These are phyloP conservation scores for Trametes elegans DNA, from an alignment of 768 basidiomycete species.

Conservation along the genomic window DNA sequence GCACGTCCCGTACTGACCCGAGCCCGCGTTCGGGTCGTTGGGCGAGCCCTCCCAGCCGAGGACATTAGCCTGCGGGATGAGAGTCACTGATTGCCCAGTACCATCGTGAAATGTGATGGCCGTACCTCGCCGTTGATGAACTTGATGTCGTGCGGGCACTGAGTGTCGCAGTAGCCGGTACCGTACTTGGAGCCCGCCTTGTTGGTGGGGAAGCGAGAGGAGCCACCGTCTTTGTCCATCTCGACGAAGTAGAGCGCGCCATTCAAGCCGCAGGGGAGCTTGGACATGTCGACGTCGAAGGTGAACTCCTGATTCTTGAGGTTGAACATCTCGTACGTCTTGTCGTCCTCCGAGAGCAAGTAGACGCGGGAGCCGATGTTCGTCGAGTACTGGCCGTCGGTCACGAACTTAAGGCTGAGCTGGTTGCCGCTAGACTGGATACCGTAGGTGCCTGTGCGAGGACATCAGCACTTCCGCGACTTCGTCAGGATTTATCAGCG, in stretches of 20 bases:
- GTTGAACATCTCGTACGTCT: conserved; percentile 47
- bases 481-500: neutral
- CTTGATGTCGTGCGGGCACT: conserved; percentile 57
- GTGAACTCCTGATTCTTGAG: conserved; percentile 55
- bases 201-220: conserved; percentile 46
- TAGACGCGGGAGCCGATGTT: conserved; percentile 43
- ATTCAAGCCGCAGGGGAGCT: conserved; percentile 57
- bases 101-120: neutral
- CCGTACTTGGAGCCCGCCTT: conserved; percentile 60
- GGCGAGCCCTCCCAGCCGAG: conserved; percentile 26
- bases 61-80: conserved; percentile 31
- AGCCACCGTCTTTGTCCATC: conserved; percentile 58
- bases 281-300: conserved; percentile 58
- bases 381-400: conserved; percentile 21
- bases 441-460: conserved; percentile 28
- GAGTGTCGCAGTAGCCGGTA: conserved; percentile 65
- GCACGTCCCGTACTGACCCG: conserved; percentile 31
- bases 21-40: conserved; percentile 28
- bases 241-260: conserved; percentile 58
- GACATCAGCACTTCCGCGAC: neutral
- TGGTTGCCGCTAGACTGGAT: conserved; percentile 33
- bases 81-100: conserved; percentile 23
- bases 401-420: conserved; percentile 34
- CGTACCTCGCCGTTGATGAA: conserved; percentile 54
- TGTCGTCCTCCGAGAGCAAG: conserved; percentile 43